These are phyloP conservation scores for Aspergillus piperis DNA, from an alignment of 2,329 filamentous ascomycete genomes.

Conservation along the genomic window DNA sequence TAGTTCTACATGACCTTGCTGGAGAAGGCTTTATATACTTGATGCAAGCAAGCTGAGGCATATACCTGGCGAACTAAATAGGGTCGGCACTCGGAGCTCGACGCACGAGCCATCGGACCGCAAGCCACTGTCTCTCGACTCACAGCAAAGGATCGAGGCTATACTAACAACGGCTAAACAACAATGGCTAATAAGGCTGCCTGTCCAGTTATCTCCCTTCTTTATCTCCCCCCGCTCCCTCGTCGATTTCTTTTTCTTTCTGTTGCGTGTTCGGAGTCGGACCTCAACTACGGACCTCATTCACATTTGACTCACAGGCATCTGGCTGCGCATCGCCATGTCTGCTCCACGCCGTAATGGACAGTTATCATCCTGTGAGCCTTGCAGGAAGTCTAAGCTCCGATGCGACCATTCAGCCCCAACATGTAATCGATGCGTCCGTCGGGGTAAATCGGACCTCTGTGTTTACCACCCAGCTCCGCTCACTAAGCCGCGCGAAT, in stretches of 20 bases:
- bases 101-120: constrained; percentile 7
- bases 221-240: not conserved
- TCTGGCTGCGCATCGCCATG: not conserved
- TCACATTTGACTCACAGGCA: not conserved
- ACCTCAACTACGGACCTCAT: not conserved
- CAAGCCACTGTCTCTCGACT: not conserved
- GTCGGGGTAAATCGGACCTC: constrained; percentile 7
- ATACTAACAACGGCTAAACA: not conserved
- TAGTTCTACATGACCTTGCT: not conserved
- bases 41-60: too few relatives aligned
- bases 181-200: not conserved
- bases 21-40: not conserved
- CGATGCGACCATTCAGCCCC: constrained; percentile 26
- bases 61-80: too few relatives aligned
- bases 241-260: not conserved
- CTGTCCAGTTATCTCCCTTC: not conserved
- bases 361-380: constrained; percentile 26
- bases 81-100: not conserved
- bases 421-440: constrained; percentile 20
- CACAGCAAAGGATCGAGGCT: not conserved
- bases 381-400: constrained; percentile 28
- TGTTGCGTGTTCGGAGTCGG: not conserved
- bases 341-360: constrained; percentile 12
- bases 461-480: constrained; percentile 22
- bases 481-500: constrained; percentile 15